These are phyloP conservation scores for Aeschynomene evenia DNA, from an alignment of 306 rosid species.

Conservation along the genomic window DNA sequence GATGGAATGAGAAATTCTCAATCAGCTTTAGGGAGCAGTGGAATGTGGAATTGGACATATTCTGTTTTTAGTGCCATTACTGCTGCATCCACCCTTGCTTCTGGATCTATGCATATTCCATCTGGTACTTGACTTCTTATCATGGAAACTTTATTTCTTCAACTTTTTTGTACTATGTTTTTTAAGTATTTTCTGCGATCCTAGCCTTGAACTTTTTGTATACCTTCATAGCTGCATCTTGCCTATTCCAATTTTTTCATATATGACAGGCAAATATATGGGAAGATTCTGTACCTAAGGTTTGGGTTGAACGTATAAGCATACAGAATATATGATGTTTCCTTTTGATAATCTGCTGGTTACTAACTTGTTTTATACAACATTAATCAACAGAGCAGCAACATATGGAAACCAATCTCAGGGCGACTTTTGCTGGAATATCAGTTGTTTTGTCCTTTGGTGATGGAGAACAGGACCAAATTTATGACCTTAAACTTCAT, in stretches of 20 bases:
- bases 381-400: conserved; percentile 62
- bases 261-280: conserved; percentile 4
- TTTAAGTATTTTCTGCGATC: background rate
- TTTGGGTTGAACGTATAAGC: conserved; percentile 1
- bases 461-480: conserved; percentile 48
- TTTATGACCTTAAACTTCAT: conserved; percentile 34
- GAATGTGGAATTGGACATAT: conserved; percentile 94
- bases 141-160: conserved; percentile 16
- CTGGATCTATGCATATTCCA: conserved; percentile 78
- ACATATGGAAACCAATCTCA: conserved; percentile 84
- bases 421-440: conserved; percentile 77
- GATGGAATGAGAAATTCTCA: conserved; percentile 95
- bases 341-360: conserved; percentile 18
- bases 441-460: conserved; percentile 64
- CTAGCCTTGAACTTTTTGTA: conserved; percentile 1
- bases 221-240: conserved; percentile 16
- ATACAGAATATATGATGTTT: conserved; percentile 17
- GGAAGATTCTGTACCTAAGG: conserved; percentile 4
- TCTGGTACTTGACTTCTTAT: conserved; percentile 54
- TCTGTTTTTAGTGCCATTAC: conserved; percentile 95
- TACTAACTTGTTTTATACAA: conserved; percentile 21
- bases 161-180: background rate
- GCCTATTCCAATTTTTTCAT: conserved; percentile 6
- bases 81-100: conserved; percentile 95
- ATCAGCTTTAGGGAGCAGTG: conserved; percentile 85